Evolutionary conservation across 768 basidiomycete species (phyloP).

Genomic region (Termitomyces sp.): DNA sequence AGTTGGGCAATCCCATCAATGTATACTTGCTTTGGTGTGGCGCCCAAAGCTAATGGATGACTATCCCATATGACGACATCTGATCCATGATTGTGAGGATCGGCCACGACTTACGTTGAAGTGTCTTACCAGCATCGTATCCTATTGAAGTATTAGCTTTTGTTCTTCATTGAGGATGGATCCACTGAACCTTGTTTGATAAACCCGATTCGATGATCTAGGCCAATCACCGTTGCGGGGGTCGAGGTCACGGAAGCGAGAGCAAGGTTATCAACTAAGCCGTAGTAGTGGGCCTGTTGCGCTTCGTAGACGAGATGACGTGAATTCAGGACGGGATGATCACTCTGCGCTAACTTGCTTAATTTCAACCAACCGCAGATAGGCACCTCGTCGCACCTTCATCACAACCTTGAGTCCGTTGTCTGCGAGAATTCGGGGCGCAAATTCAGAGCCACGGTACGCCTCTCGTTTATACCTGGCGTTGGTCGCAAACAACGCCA

Average conservation of each 20-base stretch:
- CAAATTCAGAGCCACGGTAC: conserved; percentile 77
- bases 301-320: conserved; percentile 81
- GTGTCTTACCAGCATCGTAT: conserved; percentile 67
- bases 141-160: conserved; percentile 31
- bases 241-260: conserved; percentile 72
- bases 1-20: conserved; percentile 87
- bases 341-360: conserved; percentile 42
- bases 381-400: conserved; percentile 46
- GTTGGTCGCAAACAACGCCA: conserved; percentile 62
- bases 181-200: conserved; percentile 53
- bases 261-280: conserved; percentile 64
- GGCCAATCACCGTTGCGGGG: conserved; percentile 69
- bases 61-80: conserved; percentile 82
- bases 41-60: conserved; percentile 80
- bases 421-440: conserved; percentile 68
- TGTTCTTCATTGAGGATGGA: neutral
- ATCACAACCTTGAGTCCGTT: conserved; percentile 65
- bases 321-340: conserved; percentile 64
- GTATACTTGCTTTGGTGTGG: conserved; percentile 81
- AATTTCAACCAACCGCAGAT: neutral
- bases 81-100: conserved; percentile 18
- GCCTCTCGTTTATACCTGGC: conserved; percentile 75
- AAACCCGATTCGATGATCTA: conserved; percentile 78
- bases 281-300: conserved; percentile 80
- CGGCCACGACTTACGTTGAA: neutral